Evolutionary conservation across 148 eudicot genomes (phyloP).

Genomic region (Rhododendron williamsianum): DNA sequence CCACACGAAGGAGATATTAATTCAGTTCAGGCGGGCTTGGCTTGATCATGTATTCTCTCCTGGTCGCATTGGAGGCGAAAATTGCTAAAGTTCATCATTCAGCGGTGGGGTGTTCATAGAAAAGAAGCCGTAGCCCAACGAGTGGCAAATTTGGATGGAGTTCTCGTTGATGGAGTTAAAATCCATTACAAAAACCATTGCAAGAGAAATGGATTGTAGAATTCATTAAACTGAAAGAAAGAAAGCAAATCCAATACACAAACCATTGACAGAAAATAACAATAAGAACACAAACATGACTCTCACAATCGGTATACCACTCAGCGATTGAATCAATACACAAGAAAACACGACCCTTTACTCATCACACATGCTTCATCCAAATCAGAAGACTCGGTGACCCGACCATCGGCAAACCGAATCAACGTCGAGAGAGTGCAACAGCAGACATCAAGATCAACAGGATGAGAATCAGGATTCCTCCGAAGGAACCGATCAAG

Average conservation of each 20-base stretch:
- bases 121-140: too few species aligned
- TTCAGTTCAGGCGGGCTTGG: too few species aligned
- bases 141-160: too few species aligned
- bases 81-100: too few species aligned
- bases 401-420: background rate
- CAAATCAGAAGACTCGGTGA: background rate
- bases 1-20: too few species aligned
- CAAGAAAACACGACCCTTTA: background rate
- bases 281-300: background rate
- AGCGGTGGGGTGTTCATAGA: too few species aligned
- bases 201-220: background rate
- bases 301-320: background rate
- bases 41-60: too few species aligned
- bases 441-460: slow-evolving; percentile 39
- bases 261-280: background rate
- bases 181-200: too few species aligned
- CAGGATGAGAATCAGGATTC: slow-evolving; percentile 28
- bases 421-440: slow-evolving; percentile 39
- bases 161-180: too few species aligned
- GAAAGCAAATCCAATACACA: background rate
- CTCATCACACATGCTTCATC: background rate
- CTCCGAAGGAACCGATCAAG: slow-evolving; percentile 44
- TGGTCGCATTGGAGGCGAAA: too few species aligned
- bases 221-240: background rate
- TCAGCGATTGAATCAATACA: background rate